Evolutionary conservation across 768 basidiomycete genomes (phyloP).

Genomic region (Lentinula sp.): DNA sequence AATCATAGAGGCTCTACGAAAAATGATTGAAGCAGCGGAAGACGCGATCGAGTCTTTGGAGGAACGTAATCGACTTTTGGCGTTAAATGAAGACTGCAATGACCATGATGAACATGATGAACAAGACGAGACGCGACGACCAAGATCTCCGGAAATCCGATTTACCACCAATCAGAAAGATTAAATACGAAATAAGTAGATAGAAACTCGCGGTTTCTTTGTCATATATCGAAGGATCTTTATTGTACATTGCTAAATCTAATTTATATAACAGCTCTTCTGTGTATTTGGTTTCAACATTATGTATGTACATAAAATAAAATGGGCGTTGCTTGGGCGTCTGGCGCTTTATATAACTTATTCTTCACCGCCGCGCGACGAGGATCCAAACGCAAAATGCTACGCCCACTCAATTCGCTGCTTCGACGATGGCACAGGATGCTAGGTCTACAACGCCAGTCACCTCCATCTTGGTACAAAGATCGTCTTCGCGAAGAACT

Average conservation of each 20-base stretch:
- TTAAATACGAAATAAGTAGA: too few species aligned
- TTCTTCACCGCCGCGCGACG: background rate
- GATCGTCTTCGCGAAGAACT: constrained; percentile 6
- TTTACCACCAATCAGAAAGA: background rate
- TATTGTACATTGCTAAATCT: too few species aligned
- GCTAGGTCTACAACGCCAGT: constrained; percentile 1
- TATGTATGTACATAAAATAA: too few species aligned
- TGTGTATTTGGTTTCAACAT: background rate
- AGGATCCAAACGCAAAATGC: background rate
- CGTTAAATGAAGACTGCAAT: background rate
- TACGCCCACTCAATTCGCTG: background rate
- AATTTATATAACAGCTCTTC: too few species aligned
- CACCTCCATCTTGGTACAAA: constrained; percentile 7
- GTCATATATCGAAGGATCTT: too few species aligned
- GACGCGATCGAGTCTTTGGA: constrained; percentile 16
- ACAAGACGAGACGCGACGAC: background rate
- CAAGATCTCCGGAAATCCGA: background rate
- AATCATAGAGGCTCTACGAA: constrained; percentile 15
- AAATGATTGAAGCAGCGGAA: constrained; percentile 19
- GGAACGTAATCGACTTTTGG: constrained; percentile 14
- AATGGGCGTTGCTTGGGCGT: background rate
- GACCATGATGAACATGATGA: background rate
- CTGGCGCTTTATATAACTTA: background rate
- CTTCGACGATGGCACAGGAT: constrained; percentile 3
- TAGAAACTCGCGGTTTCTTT: too few species aligned